phyloP scores from a whole-genome alignment of 2,329 filamentous ascomycete genomes.

The Ophiognomonia clavigignenti-juglandacearum region DNA sequence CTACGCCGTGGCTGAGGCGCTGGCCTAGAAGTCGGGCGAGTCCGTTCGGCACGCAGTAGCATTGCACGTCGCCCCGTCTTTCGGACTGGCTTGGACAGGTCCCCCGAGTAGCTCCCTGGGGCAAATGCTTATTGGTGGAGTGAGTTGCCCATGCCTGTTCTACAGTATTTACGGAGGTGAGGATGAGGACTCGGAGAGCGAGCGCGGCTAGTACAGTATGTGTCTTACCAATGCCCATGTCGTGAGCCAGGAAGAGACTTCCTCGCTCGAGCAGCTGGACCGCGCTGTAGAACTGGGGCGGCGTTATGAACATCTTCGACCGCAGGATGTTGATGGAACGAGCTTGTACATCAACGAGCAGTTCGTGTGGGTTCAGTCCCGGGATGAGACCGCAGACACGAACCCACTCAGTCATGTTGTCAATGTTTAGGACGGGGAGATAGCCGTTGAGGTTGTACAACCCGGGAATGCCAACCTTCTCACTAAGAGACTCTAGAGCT shows the following conservation, averaged over 20 bases:
- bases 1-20: not conserved
- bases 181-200: not conserved
- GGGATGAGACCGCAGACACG: no score
- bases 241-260: not conserved
- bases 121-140: not conserved
- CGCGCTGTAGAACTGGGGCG: not conserved
- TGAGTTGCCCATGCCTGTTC: not conserved
- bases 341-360: no score
- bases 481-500: no score
- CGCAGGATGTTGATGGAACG: no score
- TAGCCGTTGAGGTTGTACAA: no score
- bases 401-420: no score
- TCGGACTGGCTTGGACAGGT: slow-evolving; percentile 4
- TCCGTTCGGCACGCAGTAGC: not conserved
- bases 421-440: no score
- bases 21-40: not conserved
- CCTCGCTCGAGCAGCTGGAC: not conserved
- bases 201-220: not conserved
- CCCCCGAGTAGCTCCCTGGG: no score
- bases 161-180: not conserved
- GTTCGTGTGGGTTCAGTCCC: no score
- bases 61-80: not conserved
- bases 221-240: not conserved
- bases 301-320: no score
- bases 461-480: no score